Evolutionary conservation across 2,329 filamentous ascomycete species (phyloP).

Genomic region (Aspergillus eucalypticola): DNA sequence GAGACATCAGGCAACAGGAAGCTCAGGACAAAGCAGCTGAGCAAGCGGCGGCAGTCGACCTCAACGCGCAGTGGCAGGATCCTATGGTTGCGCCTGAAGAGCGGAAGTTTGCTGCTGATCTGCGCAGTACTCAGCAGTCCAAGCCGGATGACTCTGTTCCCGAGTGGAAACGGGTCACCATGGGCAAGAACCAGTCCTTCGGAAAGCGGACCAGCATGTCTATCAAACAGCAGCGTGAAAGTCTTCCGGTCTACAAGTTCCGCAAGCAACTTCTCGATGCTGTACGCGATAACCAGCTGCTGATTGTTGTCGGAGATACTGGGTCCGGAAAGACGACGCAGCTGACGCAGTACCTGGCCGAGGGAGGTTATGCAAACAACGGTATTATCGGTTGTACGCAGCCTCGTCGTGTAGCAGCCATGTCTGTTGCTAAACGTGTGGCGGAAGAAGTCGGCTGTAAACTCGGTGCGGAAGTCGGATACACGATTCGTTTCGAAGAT

Average conservation of each 20-base stretch:
- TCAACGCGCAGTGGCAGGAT: constrained; percentile 92
- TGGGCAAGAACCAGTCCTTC: constrained; percentile 74
- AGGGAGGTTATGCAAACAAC: constrained; percentile 82
- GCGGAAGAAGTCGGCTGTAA: constrained; percentile 91
- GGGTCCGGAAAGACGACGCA: constrained; percentile 98
- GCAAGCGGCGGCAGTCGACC: constrained; percentile 73
- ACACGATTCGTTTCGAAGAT: constrained; percentile 97
- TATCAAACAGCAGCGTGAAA: constrained; percentile 93
- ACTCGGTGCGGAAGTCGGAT: constrained; percentile 89
- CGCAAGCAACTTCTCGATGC: constrained; percentile 84
- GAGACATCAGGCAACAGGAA: constrained; percentile 86
- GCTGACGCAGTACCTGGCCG: constrained; percentile 89
- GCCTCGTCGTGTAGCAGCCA: constrained; percentile 92
- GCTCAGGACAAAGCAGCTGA: constrained; percentile 75
- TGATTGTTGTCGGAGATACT: constrained; percentile 97
- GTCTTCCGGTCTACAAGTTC: constrained; percentile 85
- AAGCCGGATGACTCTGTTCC: constrained; percentile 69
- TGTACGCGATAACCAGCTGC: constrained; percentile 79
- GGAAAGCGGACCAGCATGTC: constrained; percentile 87
- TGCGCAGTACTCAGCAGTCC: constrained; percentile 66
- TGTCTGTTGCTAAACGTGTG: constrained; percentile 97
- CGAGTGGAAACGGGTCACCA: constrained; percentile 87
- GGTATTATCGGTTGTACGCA: constrained; percentile 96
- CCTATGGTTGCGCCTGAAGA: constrained; percentile 88
- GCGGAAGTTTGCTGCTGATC: constrained; percentile 83